Evolutionary conservation across 2,329 filamentous ascomycete species (phyloP).

Genomic region (Arthrobotrys pseudoclavata): DNA sequence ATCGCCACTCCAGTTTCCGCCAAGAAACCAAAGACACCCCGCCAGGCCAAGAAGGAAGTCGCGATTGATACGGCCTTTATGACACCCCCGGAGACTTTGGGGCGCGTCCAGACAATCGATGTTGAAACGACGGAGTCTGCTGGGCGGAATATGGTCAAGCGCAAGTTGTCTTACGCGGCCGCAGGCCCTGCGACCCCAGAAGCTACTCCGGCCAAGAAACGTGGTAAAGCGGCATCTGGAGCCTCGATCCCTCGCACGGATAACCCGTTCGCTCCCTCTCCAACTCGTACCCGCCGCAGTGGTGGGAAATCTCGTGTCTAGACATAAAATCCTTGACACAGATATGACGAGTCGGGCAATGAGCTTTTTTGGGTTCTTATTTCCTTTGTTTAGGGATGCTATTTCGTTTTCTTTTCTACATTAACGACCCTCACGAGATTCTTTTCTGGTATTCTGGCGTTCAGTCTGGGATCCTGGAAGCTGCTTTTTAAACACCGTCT

Average conservation of each 20-base stretch:
- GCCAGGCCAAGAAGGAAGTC: constrained; percentile 37
- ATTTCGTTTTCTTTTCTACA: constrained; percentile 24
- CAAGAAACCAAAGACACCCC: constrained; percentile 46
- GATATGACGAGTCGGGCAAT: neutral
- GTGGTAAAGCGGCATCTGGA: constrained; percentile 29
- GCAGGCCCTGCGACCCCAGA: constrained; percentile 49
- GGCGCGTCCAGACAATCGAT: constrained; percentile 33
- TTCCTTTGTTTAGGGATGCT: constrained; percentile 26
- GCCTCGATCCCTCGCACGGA: constrained; percentile 26
- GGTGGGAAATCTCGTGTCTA: constrained; percentile 45
- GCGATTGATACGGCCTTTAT: constrained; percentile 48
- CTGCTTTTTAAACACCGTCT: constrained; percentile 16
- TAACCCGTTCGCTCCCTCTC: constrained; percentile 28
- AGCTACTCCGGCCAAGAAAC: constrained; percentile 57
- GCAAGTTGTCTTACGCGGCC: constrained; percentile 48
- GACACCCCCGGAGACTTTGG: constrained; percentile 49
- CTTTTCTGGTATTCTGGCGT: constrained; percentile 42
- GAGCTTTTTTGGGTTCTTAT: constrained; percentile 11
- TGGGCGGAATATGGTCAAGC: constrained; percentile 38
- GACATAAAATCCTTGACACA: constrained; percentile 9
- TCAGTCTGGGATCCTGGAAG: constrained; percentile 42
- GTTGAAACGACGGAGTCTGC: constrained; percentile 21
- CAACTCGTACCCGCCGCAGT: constrained; percentile 41
- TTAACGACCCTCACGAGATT: constrained; percentile 51
- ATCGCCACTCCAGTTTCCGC: constrained; percentile 37